These are phyloP conservation scores for Discostella stelligeroides DNA, from an alignment of 108 stramenopile genomes.

Conservation along the genomic window DNA sequence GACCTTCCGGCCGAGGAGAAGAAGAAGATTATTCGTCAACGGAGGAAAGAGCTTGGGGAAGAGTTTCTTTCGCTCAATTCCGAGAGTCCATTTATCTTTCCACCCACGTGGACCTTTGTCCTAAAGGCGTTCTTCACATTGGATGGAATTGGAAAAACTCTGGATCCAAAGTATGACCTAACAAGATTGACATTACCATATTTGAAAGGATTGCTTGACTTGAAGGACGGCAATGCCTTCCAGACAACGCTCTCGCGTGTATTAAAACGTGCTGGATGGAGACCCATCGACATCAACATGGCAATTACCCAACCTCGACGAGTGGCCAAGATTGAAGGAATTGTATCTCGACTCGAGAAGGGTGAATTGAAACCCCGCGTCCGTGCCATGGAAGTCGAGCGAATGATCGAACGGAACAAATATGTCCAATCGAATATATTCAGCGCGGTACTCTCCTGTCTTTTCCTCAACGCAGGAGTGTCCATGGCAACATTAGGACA, in stretches of 20 bases:
- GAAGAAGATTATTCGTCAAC: slow-evolving; percentile 67
- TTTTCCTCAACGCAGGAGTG: slow-evolving; percentile 75
- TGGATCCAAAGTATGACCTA: slow-evolving; percentile 93
- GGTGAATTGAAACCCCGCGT: slow-evolving; percentile 95
- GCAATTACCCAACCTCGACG: slow-evolving; percentile 86
- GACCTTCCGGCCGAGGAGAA: slow-evolving; percentile 77
- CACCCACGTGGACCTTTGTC: slow-evolving; percentile 98
- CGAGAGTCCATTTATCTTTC: slow-evolving; percentile 94
- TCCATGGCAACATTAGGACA: slow-evolving; percentile 62
- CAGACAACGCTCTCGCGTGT: slow-evolving; percentile 82
- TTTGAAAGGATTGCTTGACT: slow-evolving; percentile 93
- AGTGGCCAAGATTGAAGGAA: slow-evolving; percentile 80
- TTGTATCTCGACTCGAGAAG: slow-evolving; percentile 79
- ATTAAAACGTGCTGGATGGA: slow-evolving; percentile 83
- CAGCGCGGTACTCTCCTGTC: slow-evolving; percentile 67
- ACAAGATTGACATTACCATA: slow-evolving; percentile 92
- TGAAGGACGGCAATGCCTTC: slow-evolving; percentile 90
- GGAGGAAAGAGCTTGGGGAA: slow-evolving; percentile 81
- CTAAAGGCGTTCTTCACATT: slow-evolving; percentile 96
- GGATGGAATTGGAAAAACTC: slow-evolving; percentile 97
- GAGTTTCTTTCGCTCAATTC: slow-evolving; percentile 90
- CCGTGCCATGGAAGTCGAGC: slow-evolving; percentile 90
- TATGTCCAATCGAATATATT: slow-evolving; percentile 83
- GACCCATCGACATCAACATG: slow-evolving; percentile 86
- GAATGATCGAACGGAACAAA: slow-evolving; percentile 83